Conservation (phyloP, 2,329 filamentous ascomycete genomes). For the Trichophaea hybrida region DNA sequence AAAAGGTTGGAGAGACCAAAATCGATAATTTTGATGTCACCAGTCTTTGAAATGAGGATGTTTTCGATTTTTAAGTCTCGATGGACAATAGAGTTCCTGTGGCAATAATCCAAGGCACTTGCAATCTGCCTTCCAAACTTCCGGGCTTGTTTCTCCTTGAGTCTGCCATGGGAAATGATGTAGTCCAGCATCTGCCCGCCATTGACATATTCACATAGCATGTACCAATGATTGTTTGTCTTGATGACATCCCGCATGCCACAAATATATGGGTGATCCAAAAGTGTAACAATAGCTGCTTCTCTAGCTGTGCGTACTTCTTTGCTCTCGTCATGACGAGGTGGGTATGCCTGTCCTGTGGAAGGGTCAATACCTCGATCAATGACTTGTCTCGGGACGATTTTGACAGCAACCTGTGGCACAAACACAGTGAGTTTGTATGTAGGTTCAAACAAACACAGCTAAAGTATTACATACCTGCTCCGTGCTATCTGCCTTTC, state of each 20-base stretch:
- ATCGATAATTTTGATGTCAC: constrained; percentile 98
- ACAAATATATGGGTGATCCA: constrained; percentile 92
- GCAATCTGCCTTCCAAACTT: constrained; percentile 97
- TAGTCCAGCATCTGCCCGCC: constrained; percentile 99
- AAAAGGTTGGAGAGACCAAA: constrained; percentile 96
- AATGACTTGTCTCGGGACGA: constrained; percentile 77
- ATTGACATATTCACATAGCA: constrained; percentile 98
- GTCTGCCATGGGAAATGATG: constrained; percentile 91
- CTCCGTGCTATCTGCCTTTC: constrained; percentile 77
- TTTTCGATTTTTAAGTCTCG: constrained; percentile 98
- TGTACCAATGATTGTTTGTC: constrained; percentile 98
- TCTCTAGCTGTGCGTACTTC: constrained; percentile 90
- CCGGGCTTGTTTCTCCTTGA: constrained; percentile 95
- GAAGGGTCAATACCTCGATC: constrained; percentile 55
- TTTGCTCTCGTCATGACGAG: constrained; percentile 81
- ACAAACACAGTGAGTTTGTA: constrained; percentile 6
- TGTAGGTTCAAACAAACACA: neutral
- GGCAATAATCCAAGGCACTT: constrained; percentile 91
- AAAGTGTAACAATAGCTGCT: constrained; percentile 85
- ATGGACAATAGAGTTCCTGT: constrained; percentile 95
- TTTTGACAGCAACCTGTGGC: constrained; percentile 80
- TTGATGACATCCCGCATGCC: constrained; percentile 88
- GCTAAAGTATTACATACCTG: constrained; percentile 46
- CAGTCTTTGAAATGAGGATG: constrained; percentile 96
- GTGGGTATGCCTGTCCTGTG: constrained; percentile 38